These are phyloP conservation scores for Spathaspora sp. DNA, from an alignment of 805 yeast species.

Conservation along the genomic window DNA sequence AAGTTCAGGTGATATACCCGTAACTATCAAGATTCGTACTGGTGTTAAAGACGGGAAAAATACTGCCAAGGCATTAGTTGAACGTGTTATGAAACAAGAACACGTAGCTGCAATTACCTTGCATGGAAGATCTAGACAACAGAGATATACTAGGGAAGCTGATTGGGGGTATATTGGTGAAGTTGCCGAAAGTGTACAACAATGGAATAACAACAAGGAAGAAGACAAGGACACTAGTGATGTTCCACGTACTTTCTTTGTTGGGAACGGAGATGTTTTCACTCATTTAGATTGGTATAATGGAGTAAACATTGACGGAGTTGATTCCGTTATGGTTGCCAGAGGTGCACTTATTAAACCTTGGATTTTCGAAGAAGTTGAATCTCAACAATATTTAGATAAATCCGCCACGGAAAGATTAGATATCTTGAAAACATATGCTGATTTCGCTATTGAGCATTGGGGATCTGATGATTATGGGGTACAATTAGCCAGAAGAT, in stretches of 20 bases:
- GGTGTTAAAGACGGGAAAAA: slow-evolving; percentile 85
- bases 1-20: slow-evolving; percentile 84
- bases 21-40: slow-evolving; percentile 87
- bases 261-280: slow-evolving; percentile 94
- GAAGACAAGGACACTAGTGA: slow-evolving; percentile 62
- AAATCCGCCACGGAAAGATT: slow-evolving; percentile 88
- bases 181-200: slow-evolving; percentile 66
- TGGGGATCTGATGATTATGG: slow-evolving; percentile 99
- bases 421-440: slow-evolving; percentile 64
- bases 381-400: slow-evolving; percentile 83
- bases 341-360: slow-evolving; percentile 98
- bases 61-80: slow-evolving; percentile 76
- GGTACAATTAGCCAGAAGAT: slow-evolving; percentile 80
- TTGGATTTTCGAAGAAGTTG: slow-evolving; percentile 97
- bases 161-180: slow-evolving; percentile 87
- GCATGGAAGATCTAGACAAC: slow-evolving; percentile 96
- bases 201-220: slow-evolving; percentile 47
- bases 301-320: slow-evolving; percentile 59
- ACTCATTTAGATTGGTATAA: slow-evolving; percentile 85
- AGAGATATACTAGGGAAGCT: slow-evolving; percentile 85
- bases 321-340: slow-evolving; percentile 96
- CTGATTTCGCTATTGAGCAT: slow-evolving; percentile 83
- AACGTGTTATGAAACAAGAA: slow-evolving; percentile 68
- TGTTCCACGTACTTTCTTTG: slow-evolving; percentile 65
- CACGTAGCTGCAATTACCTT: slow-evolving; percentile 88